Evolutionary conservation across 257 asterid species (phyloP).

Genomic region (Lycium barbarum): DNA sequence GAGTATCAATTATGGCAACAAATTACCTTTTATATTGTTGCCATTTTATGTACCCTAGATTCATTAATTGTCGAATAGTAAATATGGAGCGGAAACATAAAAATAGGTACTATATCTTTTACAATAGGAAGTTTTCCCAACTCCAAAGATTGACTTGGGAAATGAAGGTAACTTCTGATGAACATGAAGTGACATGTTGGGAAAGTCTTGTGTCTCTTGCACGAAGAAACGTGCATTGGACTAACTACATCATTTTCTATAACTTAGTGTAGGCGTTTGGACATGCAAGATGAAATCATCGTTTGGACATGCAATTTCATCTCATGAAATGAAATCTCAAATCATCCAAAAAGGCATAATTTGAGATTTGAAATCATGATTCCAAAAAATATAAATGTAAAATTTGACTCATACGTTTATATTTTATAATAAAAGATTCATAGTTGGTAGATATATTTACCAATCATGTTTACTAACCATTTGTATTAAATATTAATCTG

Average conservation of each 20-base stretch:
- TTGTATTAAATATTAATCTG: too few relatives aligned
- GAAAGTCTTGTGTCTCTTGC: neutral
- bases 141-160: conserved; percentile 11
- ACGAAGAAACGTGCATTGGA: neutral
- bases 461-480: too few relatives aligned
- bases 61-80: neutral
- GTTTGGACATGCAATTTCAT: too few relatives aligned
- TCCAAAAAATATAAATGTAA: too few relatives aligned
- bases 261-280: too few relatives aligned
- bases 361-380: too few relatives aligned
- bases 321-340: too few relatives aligned
- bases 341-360: too few relatives aligned
- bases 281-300: too few relatives aligned
- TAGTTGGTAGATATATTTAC: too few relatives aligned
- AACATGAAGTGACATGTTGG: conserved; percentile 11
- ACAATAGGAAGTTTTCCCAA: neutral
- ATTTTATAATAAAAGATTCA: too few relatives aligned
- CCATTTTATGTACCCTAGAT: neutral
- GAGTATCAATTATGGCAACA: neutral
- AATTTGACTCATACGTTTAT: too few relatives aligned
- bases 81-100: neutral
- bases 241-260: neutral
- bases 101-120: neutral
- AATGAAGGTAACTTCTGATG: neutral
- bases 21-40: neutral